A percentile compares a stretch with the other conserved stretches of the same genome.
Conservation (phyloP, 2,329 filamentous ascomycete species). For the Aspergillus sp. region DNA sequence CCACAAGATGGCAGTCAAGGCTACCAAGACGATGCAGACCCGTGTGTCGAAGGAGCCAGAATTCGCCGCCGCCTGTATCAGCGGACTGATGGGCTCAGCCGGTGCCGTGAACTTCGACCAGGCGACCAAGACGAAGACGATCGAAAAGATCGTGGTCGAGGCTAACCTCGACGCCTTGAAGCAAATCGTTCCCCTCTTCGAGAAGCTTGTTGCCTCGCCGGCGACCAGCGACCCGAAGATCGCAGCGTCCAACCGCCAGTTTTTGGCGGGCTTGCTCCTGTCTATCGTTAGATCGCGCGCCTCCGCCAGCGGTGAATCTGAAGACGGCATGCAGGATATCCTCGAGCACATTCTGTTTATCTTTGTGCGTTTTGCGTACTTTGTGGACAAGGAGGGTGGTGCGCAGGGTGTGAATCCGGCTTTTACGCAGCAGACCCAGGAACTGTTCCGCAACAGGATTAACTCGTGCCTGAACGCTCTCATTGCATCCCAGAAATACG, state of each 20-base stretch:
- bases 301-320: slow-evolving; percentile 25
- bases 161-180: slow-evolving; percentile 51
- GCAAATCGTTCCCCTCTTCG: slow-evolving; percentile 54
- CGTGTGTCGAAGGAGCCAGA: slow-evolving; percentile 61
- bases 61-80: slow-evolving; percentile 60
- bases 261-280: slow-evolving; percentile 53
- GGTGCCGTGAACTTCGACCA: slow-evolving; percentile 81
- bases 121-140: slow-evolving; percentile 77
- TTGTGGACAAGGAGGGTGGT: slow-evolving; percentile 36
- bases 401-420: slow-evolving; percentile 44
- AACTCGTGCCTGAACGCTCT: slow-evolving; percentile 55
- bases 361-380: slow-evolving; percentile 52
- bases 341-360: slow-evolving; percentile 45
- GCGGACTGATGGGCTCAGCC: slow-evolving; percentile 65
- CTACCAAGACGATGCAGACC: slow-evolving; percentile 67
- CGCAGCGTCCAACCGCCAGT: slow-evolving; percentile 47
- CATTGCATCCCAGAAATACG: slow-evolving; percentile 39
- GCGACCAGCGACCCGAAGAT: slow-evolving; percentile 44
- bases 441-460: slow-evolving; percentile 54
- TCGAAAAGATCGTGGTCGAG: slow-evolving; percentile 69
- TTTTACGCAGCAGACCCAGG: slow-evolving; percentile 47
- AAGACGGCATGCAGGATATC: slow-evolving; percentile 38
- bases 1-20: slow-evolving; percentile 73
- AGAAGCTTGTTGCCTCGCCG: slow-evolving; percentile 46
- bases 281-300: slow-evolving; percentile 45